Base-by-base conservation (phyloP, 2,329 filamentous ascomycete genomes). In the Teratosphaeria epicoccoides region DNA sequence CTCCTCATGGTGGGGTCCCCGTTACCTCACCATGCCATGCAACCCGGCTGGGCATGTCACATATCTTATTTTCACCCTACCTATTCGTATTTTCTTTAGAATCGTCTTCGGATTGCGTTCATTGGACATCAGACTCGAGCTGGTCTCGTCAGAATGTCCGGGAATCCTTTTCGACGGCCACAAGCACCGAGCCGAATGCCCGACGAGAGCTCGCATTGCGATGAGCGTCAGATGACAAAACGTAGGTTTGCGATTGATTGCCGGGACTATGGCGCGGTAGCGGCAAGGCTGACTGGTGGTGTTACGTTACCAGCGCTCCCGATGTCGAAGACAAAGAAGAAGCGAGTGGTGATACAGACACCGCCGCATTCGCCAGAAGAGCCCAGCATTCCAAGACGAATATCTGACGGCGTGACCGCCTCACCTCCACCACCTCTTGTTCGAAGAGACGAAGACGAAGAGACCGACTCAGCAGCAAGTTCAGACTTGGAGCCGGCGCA, bases 121-220 rank as follows among this genome's bases (percentile, higher is more conserved):
- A 17, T 9, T 17, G 7, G 33, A 40, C 33, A 20, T 40, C 20
- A 9, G 14, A 17, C 14, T 17, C 10, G 52, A 52, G 52, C 52
- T 44, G 49, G 52, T 24, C 52, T 54, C 52, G 25, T 43, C 52
- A 49, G 44, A 20, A 65, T 66, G 63, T 63, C 63, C 11, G 59
- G 63, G 51, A 66, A 66, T 48, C 63, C 63, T 14, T 66, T 66
- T 57, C 59, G 63, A 26, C 60, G 55, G 20, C 29, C 55, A 51
- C 55, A 58, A 22, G 37, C 33, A 40, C n/a, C 24, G n/a, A 49
- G 56, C 47, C 55, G 53, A 46, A 55, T 54, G 28, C 54, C 59
- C n/a, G 55, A 59, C 49, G 55, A 57, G 49, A 47, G 50, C 43
- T 44, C 55, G 24, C 25, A 49, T 28, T 24, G 22, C 24, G 23